A percentile compares a stretch with the other conserved stretches of the same genome.
These are phyloP conservation scores for Thielaviopsis euricoi DNA, from an alignment of 2,329 filamentous ascomycete genomes.

Conservation along the genomic window DNA sequence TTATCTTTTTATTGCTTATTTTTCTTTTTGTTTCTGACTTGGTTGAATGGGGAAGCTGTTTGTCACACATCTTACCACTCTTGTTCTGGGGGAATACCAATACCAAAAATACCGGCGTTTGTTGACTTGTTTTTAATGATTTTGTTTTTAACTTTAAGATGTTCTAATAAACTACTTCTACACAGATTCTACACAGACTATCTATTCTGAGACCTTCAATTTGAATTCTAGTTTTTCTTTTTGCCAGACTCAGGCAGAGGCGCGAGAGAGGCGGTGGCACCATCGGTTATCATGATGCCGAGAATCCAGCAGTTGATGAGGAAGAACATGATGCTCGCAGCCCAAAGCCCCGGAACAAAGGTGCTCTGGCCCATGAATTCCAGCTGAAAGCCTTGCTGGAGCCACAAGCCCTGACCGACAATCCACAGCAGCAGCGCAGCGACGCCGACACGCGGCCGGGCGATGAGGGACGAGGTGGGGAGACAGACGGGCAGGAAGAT, in stretches of 20 bases:
- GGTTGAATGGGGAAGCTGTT: neutral
- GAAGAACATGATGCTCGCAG: conserved; percentile 64
- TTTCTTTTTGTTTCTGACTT: neutral
- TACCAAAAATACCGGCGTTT: conserved; percentile 2
- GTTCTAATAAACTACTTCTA: neutral
- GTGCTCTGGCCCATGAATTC: conserved; percentile 70
- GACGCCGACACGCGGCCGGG: conserved; percentile 42
- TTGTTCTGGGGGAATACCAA: neutral
- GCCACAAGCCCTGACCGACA: conserved; percentile 55
- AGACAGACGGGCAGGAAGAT: conserved; percentile 86
- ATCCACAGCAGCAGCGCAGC: conserved; percentile 58
- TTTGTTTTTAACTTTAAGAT: neutral
- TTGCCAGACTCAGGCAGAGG: neutral
- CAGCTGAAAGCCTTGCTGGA: conserved; percentile 57
- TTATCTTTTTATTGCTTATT: neutral
- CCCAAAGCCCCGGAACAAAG: conserved; percentile 73
- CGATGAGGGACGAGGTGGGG: conserved; percentile 57
- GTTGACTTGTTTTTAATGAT: neutral
- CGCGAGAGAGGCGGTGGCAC: conserved; percentile 13
- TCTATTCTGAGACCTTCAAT: neutral
- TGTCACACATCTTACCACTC: neutral
- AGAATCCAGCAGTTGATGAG: conserved; percentile 75
- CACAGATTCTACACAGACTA: no score
- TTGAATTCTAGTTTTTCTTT: neutral
- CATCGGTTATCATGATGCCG: conserved; percentile 60